Evolutionary conservation across 75 land plant genomes (phyloP).

Genomic region (Selaginella moellendorffii): DNA sequence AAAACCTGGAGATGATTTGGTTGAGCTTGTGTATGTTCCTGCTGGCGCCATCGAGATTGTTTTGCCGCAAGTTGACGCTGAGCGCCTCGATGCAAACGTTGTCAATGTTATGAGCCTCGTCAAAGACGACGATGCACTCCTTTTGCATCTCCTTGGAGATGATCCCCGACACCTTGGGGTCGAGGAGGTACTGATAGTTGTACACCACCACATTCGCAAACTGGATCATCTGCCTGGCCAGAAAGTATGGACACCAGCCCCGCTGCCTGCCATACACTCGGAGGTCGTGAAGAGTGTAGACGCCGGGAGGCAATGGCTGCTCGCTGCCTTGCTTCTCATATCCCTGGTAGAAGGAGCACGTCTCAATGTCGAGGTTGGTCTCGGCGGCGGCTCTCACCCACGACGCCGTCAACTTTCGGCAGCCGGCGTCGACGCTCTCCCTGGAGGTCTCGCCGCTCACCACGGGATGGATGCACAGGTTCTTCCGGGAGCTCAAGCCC

Average conservation of each 20-base stretch:
- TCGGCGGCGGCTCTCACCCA: constrained; percentile 75
- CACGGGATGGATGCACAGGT: constrained; percentile 74
- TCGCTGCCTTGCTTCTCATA: constrained; percentile 44
- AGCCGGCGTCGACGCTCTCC: constrained; percentile 88
- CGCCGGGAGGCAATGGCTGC: constrained; percentile 68
- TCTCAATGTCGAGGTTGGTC: constrained; percentile 43
- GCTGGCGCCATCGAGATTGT: constrained; percentile 80
- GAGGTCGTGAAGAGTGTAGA: constrained; percentile 79
- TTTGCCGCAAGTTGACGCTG: constrained; percentile 84
- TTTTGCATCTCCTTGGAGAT: constrained; percentile 93
- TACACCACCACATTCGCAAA: constrained; percentile 91
- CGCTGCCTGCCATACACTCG: constrained; percentile 52
- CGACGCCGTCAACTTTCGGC: constrained; percentile 73
- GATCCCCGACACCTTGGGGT: constrained; percentile 93
- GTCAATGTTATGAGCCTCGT: constrained; percentile 99
- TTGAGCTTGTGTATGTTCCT: constrained; percentile 64
- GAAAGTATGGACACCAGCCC: constrained; percentile 93
- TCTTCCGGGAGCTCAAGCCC: constrained; percentile 85
- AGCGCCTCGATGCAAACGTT: constrained; percentile 99
- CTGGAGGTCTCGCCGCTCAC: constrained; percentile 55
- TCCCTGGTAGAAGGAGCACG: constrained; percentile 57
- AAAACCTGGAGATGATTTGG: constrained; percentile 76
- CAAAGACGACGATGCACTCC: constrained; percentile 95
- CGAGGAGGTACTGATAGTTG: constrained; percentile 93
- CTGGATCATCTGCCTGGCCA: constrained; percentile 85